Percentiles rank a stretch among this genome's conserved stretches.
These are phyloP conservation scores for Aureobasidium sp. DNA, from an alignment of 2,329 filamentous ascomycete genomes.

Conservation along the genomic window DNA sequence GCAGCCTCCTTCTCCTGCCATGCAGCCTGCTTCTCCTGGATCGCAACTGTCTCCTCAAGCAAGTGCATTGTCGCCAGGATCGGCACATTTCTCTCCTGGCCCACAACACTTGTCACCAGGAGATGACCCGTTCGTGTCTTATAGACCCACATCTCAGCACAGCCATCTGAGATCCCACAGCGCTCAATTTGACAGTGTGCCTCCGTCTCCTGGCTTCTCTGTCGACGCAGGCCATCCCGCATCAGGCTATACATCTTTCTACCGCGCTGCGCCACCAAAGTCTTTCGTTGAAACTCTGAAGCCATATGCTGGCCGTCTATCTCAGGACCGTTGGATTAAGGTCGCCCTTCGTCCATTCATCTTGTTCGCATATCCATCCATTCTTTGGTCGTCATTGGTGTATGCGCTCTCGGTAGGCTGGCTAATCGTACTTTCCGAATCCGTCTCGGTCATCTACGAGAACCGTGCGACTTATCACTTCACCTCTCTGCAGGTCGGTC, in stretches of 20 bases:
- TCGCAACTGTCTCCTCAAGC: not conserved
- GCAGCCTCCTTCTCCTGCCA: not conserved
- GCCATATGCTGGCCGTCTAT: slow-evolving; percentile 71
- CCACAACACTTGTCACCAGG: not conserved
- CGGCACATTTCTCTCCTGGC: not conserved
- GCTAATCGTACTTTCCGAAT: slow-evolving; percentile 91
- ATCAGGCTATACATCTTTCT: slow-evolving; percentile 59
- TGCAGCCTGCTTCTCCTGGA: not conserved
- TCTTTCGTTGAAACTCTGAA: slow-evolving; percentile 69
- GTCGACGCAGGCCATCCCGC: not conserved
- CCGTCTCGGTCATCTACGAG: slow-evolving; percentile 73
- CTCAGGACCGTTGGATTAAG: slow-evolving; percentile 70
- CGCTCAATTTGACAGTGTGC: not conserved
- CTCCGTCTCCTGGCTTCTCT: not conserved
- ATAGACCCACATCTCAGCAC: not conserved
- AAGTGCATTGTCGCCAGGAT: not conserved
- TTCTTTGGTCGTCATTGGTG: slow-evolving; percentile 79
- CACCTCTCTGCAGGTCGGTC: slow-evolving; percentile 67
- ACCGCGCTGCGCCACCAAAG: slow-evolving; percentile 59
- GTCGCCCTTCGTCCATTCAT: slow-evolving; percentile 76
- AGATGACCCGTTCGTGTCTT: slow-evolving; percentile 4
- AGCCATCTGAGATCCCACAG: slow-evolving; percentile 3
- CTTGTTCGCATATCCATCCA: slow-evolving; percentile 77
- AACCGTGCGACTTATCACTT: slow-evolving; percentile 68
- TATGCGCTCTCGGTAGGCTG: slow-evolving; percentile 88